Evolutionary conservation across 2,329 filamentous ascomycete genomes (phyloP), one percentile per base, ranked within the genome.

Genomic region (Didymella pomorum): DNA sequence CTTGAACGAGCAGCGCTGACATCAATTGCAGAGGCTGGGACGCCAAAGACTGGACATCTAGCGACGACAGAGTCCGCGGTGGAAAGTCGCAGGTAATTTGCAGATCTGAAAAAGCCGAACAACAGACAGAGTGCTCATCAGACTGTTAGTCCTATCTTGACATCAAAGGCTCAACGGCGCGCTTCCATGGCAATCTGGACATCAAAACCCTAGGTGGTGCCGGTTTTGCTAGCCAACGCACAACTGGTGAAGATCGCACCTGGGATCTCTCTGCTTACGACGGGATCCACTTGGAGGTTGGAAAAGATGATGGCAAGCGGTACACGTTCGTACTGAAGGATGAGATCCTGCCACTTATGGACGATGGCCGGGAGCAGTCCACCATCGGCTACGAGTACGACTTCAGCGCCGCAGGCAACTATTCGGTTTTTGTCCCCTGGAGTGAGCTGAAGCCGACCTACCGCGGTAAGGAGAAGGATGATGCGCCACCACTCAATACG

Each of bases 241-340:
- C 89, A 4, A 82, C 81, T 3, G 76, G 76, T 37, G 85, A 87
- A 8, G 78, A 83, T 37, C 76, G 82, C 14, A 77, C 78, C 23
- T 90, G 89, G 84, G 84, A 95, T 67, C 77, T 95, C 8, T 84
- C 83, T 1, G 70, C 66, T 11, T 89, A 87, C 66, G 82, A 86
- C 44, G 90, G 89, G 2, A 76, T 92, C 23, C 74, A 82, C 62
- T 65, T 92, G 4, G 71, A 80, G 37, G 71, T 90, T 6, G 52
- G 51, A 9, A 74, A 80, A 44, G 79, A 81, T 18, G 89, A 91
- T 70, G 81, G 81, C 49, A 92, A 90, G 71, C 81, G 80, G 20
- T 95, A 93, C 73, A 92, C 90, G 0, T 78, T 96, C 60, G 88
- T 86, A 4, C 74, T 96, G 60, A 95, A 93, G 75, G 89, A 95